These are phyloP conservation scores for Fusarium coicis DNA, from an alignment of 2,329 filamentous ascomycete genomes.

Conservation along the genomic window DNA sequence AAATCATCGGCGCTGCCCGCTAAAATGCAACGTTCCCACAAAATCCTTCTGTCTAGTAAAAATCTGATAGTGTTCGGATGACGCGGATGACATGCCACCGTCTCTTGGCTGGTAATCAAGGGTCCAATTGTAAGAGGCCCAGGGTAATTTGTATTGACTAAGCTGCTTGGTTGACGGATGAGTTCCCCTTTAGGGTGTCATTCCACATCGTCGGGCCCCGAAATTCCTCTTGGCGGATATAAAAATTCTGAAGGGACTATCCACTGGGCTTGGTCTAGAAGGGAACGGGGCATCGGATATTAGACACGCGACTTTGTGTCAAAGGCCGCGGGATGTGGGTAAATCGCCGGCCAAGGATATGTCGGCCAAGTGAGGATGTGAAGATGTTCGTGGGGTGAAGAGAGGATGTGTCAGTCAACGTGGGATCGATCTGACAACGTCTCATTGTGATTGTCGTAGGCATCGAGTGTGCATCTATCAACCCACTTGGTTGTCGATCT, in stretches of 20 bases:
- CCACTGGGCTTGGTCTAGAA: slow-evolving; percentile 14
- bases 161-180: neutral
- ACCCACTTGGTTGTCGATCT: slow-evolving; percentile 4
- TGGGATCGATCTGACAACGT: slow-evolving; percentile 6
- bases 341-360: neutral
- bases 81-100: slow-evolving; percentile 24
- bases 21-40: neutral
- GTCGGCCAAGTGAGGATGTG: neutral
- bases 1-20: neutral
- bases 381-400: neutral
- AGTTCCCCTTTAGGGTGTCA: neutral
- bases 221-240: neutral
- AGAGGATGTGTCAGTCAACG: neutral
- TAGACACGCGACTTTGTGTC: neutral
- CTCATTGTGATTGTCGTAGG: neutral
- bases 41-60: neutral
- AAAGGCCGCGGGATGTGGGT: neutral
- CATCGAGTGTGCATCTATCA: neutral
- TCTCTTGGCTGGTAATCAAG: neutral
- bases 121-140: neutral
- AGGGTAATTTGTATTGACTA: neutral
- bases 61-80: slow-evolving; percentile 8
- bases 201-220: slow-evolving; percentile 17
- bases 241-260: neutral
- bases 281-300: neutral